Base-by-base conservation (phyloP, 2,329 filamentous ascomycete genomes). In the Aspergillus sojae region DNA sequence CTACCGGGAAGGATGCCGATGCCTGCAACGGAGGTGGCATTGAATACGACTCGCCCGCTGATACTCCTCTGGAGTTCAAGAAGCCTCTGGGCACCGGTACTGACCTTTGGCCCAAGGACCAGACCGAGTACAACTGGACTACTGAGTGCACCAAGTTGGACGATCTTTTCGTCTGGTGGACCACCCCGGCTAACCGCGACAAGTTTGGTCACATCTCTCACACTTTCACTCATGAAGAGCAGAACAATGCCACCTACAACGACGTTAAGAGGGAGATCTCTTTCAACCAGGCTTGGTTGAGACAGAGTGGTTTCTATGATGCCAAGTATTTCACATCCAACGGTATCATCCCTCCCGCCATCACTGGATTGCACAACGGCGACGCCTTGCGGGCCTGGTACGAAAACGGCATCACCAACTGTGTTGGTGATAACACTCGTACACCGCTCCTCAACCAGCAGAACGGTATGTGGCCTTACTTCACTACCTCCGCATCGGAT, bases 341-440 rank as follows among this genome's bases (percentile, higher is more conserved):
- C 45, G 86, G 86, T 34, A 80, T 89, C 58, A 86, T 89, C 62
- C 87, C 87, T 2, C 87, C 87, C 0, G 86, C 86, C 41, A 89
- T 89, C 64, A 89, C 87, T 1, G 87, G 87, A 56, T 72, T 89
- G 30, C 85, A 88, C 77, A 89, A 89, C 67, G 86, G 84, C n/a
- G 87, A 89, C 73, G 86, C 82, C 12, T 82, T 89, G 54, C 76
- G 77, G 58, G 87, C 85, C 7, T 89, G 85, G 85, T 79, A 79
- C 68, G 84, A 87, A 52, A 85, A 85, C 62, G 86, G 86, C n/a
- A 84, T 89, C 67, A 78, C 73, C 21, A 83, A 85, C 67, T 86
- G 85, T 57, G 86, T 89, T n/a, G 87, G 87, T 43, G 87, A 89
- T 72, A 89, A 89, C 75, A 88, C 86, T 2, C 82, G 87, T 10